Conservation (phyloP, 805 yeast genomes). For the Ogataea philodendri region DNA sequence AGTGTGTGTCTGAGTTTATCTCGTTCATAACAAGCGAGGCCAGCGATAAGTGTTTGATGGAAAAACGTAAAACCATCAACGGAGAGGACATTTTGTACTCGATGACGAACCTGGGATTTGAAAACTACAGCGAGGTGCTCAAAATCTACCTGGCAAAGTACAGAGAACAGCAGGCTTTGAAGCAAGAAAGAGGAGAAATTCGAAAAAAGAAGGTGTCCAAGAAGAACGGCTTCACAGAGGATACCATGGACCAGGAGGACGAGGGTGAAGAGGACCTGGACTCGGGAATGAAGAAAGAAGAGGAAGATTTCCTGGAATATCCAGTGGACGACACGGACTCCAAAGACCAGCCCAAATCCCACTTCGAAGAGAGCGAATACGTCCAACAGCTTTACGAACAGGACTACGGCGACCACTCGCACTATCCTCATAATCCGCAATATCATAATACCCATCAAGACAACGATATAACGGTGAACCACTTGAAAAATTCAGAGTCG, state of each 20-base stretch:
- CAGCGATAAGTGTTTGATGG: conserved; percentile 60
- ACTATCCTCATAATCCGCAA: conserved; percentile 33
- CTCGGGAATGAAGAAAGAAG: conserved; percentile 13
- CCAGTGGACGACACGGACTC: conserved; percentile 12
- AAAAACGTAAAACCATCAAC: conserved; percentile 66
- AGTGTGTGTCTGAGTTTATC: conserved; percentile 58
- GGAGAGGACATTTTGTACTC: conserved; percentile 69
- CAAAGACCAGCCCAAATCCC: conserved; percentile 6
- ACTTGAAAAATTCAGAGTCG: conserved; percentile 6
- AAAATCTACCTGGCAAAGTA: conserved; percentile 68
- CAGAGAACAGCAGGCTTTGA: conserved; percentile 70
- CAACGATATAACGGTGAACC: conserved; percentile 14
- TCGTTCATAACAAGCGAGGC: conserved; percentile 67
- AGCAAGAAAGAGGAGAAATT: conserved; percentile 62
- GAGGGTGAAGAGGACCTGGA: conserved; percentile 16
- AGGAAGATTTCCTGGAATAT: conserved; percentile 21
- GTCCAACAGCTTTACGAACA: conserved; percentile 35
- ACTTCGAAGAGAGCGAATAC: conserved; percentile 23
- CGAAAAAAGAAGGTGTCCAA: conserved; percentile 28
- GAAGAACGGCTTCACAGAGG: conserved; percentile 9
- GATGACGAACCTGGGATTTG: conserved; percentile 64
- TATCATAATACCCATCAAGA: conserved; percentile 28
- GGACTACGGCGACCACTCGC: conserved; percentile 29
- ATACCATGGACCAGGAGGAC: conserved; percentile 6
- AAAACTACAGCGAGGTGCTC: conserved; percentile 65